Evolutionary conservation across 1,284 basidiomycete species (phyloP), one percentile per base, ranked within the genome.

Genomic region (Puccinia brachypodii): DNA sequence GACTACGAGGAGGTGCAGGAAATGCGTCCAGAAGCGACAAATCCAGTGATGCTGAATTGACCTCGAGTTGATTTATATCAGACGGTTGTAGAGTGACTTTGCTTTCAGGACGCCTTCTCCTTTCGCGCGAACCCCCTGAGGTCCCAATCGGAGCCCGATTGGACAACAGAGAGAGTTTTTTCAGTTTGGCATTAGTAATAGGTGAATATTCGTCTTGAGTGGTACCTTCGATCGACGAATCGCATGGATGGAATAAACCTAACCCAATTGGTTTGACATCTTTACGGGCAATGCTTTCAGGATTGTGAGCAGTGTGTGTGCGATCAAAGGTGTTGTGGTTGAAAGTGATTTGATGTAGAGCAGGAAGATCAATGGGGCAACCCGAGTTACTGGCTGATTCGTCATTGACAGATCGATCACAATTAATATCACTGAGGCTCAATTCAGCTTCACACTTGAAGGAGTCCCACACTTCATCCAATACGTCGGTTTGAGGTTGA

Each of bases 361-460:
- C 56, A n/a, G 56, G 73, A 75, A 75, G 56, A n/a, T 60, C 36
- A 33, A 13, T 31, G 47, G 7, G 42, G 69, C 28, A 53, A 36
- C 14, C 36, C 14, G 40, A 25, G 28, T 40, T 42, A 33, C 40
- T 13, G 8, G 68, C 28, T 14, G 47, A 56, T 47, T 22, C n/a
- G 53, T 38, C 33, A 7, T 36, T 25, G 31, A 38, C 36, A 14
- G 50, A 74, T 3, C 36, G 25, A 38, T 79, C 77, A 56, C 58
- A 58, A 44, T 8, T 80, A 22, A 80, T 73, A 42, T 80, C 77
- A 72, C 77, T 80, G 38, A 80, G 68, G 47, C 77, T 80, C 3
- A 80, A 50, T 31, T 80, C 77, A 42, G 77, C 69, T 25, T 80
- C 77, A 33, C 33, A 80, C 42, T 80, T 80, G 77, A 80, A 80